These are phyloP conservation scores for Bretziella fagacearum DNA, from an alignment of 2,329 filamentous ascomycete species.

Conservation along the genomic window DNA sequence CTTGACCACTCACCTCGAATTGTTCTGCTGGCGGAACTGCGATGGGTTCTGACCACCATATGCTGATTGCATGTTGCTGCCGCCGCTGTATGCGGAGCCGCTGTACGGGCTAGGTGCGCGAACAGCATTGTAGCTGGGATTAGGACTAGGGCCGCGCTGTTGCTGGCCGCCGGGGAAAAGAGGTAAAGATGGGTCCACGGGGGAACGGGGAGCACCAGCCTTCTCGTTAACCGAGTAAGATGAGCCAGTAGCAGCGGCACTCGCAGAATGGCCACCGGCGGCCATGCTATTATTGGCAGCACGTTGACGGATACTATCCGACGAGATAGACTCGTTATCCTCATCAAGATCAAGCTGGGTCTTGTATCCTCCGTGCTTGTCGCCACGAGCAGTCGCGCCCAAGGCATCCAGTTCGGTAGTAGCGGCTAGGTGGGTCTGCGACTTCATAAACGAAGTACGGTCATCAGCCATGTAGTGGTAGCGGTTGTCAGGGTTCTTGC, in stretches of 20 bases:
- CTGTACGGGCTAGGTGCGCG: conserved; percentile 23
- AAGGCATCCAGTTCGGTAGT: conserved; percentile 82
- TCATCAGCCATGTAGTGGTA: conserved; percentile 97
- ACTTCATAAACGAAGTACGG: conserved; percentile 94
- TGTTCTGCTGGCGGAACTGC: conserved; percentile 24
- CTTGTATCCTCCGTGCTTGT: conserved; percentile 40
- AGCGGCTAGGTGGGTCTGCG: conserved; percentile 57
- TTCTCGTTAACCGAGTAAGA: conserved; percentile 16
- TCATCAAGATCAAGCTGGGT: conserved; percentile 23
- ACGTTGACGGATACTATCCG: conserved; percentile 24
- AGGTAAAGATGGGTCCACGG: conserved; percentile 28
- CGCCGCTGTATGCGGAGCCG: conserved; percentile 20
- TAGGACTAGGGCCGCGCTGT: conserved; percentile 21
- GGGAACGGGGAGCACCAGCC: conserved; percentile 21
- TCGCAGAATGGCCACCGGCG: conserved; percentile 20
- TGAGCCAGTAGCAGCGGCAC: conserved; percentile 17
- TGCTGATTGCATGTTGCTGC: conserved; percentile 16
- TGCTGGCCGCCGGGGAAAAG: conserved; percentile 26
- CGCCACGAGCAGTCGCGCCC: conserved; percentile 73
- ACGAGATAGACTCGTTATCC: conserved; percentile 26
- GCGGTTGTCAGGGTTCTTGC: conserved; percentile 84
- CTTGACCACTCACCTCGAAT: conserved; percentile 22
- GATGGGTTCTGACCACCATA: conserved; percentile 21
- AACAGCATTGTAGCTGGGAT: conserved; percentile 17
- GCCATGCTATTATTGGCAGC: conserved; percentile 19